phyloP scores from a whole-genome alignment of 2,329 filamentous ascomycete genomes.

The Metarhizium rileyi region DNA sequence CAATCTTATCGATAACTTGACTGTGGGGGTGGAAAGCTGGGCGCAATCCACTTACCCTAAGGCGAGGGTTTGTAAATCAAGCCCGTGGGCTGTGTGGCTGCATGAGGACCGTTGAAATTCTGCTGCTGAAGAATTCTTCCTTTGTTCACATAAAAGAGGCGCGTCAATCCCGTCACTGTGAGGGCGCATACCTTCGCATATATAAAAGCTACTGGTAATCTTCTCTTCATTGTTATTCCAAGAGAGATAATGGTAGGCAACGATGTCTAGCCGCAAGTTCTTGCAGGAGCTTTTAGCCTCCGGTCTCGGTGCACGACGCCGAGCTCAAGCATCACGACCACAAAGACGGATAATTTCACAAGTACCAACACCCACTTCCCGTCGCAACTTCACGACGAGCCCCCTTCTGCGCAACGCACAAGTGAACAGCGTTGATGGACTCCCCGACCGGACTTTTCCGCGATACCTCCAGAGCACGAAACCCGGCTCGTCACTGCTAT shows the following conservation, averaged over 20 bases:
- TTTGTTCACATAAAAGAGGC: too few species aligned
- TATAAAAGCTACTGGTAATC: too few species aligned
- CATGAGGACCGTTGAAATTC: too few species aligned
- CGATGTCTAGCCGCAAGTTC: conserved; percentile 12
- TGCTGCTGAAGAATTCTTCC: too few species aligned
- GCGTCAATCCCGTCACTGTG: too few species aligned
- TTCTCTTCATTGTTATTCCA: too few species aligned
- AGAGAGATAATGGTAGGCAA: conserved; percentile 1
- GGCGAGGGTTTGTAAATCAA: too few species aligned
- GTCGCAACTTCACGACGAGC: conserved; percentile 41
- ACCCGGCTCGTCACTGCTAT: conserved; percentile 42
- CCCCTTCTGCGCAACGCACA: conserved; percentile 23
- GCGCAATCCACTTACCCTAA: neutral
- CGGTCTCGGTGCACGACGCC: neutral
- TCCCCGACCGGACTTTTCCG: conserved; percentile 24
- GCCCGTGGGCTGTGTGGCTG: too few species aligned
- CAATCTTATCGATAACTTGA: conserved; percentile 31
- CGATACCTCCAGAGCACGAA: conserved; percentile 30
- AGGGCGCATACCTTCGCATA: too few species aligned
- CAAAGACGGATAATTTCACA: neutral
- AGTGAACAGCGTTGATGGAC: conserved; percentile 21
- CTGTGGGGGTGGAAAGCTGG: conserved; percentile 8
- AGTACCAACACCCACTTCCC: neutral
- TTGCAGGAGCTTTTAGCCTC: conserved; percentile 1
- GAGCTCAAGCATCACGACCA: neutral